Base-by-base conservation (phyloP, 495 filamentous ascomycete genomes). In the Penicillium cinerascens region DNA sequence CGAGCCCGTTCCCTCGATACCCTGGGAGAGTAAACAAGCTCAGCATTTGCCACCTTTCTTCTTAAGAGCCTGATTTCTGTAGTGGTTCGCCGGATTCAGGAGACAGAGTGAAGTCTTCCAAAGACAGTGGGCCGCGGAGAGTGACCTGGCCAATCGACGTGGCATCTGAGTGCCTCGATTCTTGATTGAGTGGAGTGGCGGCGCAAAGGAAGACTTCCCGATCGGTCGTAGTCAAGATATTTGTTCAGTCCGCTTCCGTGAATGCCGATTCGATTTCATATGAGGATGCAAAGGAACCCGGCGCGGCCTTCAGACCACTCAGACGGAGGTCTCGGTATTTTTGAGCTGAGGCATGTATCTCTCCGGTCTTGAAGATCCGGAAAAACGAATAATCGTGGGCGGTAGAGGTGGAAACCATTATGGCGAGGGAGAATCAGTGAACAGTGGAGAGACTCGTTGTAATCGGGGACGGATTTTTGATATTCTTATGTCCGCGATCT, bases 1-100 rank as follows among this genome's bases (percentile, higher is more conserved):
- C 71, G 20, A 74, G 54, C 7, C 71, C 69, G 20, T 52, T 43
- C 11, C 69, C 66, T 0, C 67, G 67, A 46, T 72, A 61, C 2
- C 55, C 53, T 3, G 69, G 63, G 20, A 59, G 56, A 0, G 58
- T 68, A 42, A 65, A 74, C 16, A 74, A 36, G 23, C 67, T 67
- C 1, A 70, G 61, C 65, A 72, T 69, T 16, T 74, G 69, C 67
- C 71, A 74, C 37, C 51, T 53, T 23, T 61, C 64, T 8, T 67
- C 69, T 2, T 43, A 25, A 6, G 37, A 41, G 2, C 39, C 48
- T 0, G 48, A 11, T 5, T 55, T 56, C 29, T 65, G 59, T 10
- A 10, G 26, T 10, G 26, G 4, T 6, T 29, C 26, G 0, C 55
- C 59, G 16, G 61, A 54, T 45, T 63, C 64, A 2, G 7, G 39